phyloP scores from a whole-genome alignment of 805 yeast species.

The Metschnikowia dekortorum region DNA sequence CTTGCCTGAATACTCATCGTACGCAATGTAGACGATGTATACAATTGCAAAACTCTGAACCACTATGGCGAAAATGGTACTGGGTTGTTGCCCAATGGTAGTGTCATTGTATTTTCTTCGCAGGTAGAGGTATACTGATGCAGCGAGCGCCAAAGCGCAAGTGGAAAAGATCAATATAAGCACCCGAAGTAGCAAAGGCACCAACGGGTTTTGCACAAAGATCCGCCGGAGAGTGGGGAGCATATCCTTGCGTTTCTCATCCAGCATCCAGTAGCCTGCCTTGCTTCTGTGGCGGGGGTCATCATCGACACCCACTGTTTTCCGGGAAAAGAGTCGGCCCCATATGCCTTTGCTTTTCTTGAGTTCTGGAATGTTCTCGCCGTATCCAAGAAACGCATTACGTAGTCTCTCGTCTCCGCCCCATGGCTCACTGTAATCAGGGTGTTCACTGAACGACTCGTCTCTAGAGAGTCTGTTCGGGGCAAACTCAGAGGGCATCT shows the following conservation, averaged over 20 bases:
- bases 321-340: constrained; percentile 9
- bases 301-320: constrained; percentile 11
- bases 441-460: constrained; percentile 26
- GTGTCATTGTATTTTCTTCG: constrained; percentile 28
- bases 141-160: constrained; percentile 70
- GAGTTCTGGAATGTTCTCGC: constrained; percentile 26
- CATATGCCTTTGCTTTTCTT: constrained; percentile 17
- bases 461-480: constrained; percentile 24
- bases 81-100: constrained; percentile 67
- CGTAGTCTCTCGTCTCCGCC: constrained; percentile 65
- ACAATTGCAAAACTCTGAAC: constrained; percentile 76
- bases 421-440: constrained; percentile 53
- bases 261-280: constrained; percentile 68
- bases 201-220: constrained; percentile 69
- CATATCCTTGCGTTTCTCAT: constrained; percentile 59
- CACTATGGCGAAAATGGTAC: constrained; percentile 87
- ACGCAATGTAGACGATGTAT: constrained; percentile 76
- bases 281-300: constrained; percentile 41
- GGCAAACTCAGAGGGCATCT: constrained; percentile 39
- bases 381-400: constrained; percentile 43
- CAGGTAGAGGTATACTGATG: constrained; percentile 47
- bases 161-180: constrained; percentile 48
- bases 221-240: constrained; percentile 55
- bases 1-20: constrained; percentile 87
- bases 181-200: constrained; percentile 70